Conservation (phyloP, 2,329 filamentous ascomycete genomes). For the Xylariaceae sp. region DNA sequence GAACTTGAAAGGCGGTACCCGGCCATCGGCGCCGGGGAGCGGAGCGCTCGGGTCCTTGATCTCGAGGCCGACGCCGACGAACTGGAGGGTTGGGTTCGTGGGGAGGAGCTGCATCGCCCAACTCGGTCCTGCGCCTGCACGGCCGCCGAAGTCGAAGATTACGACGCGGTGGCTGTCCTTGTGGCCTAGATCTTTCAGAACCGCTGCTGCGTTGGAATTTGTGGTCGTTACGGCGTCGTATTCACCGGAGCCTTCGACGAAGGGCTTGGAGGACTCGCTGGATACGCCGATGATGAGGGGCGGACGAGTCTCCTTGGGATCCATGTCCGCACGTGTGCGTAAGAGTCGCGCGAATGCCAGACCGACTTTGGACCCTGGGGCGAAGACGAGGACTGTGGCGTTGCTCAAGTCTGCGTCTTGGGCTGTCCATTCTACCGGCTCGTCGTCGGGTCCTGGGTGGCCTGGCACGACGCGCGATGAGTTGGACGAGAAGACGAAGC, state of each 20-base stretch:
- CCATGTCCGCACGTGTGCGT: neutral
- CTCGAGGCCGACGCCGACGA: slow-evolving; percentile 20
- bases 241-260: neutral
- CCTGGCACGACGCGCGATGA: slow-evolving; percentile 18
- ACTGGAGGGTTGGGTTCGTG: slow-evolving; percentile 5
- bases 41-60: slow-evolving; percentile 12
- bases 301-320: slow-evolving; percentile 9
- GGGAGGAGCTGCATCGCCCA: slow-evolving; percentile 20
- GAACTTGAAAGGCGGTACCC: slow-evolving; percentile 1
- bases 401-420: slow-evolving; percentile 31
- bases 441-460: slow-evolving; percentile 6
- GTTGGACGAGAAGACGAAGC: slow-evolving; percentile 31
- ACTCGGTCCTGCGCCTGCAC: slow-evolving; percentile 14
- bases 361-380: slow-evolving; percentile 29
- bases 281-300: slow-evolving; percentile 22
- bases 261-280: slow-evolving; percentile 18
- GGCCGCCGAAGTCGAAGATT: slow-evolving; percentile 29
- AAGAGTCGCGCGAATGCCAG: slow-evolving; percentile 20
- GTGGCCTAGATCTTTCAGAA: slow-evolving; percentile 2
- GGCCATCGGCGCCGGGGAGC: neutral
- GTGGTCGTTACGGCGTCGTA: neutral
- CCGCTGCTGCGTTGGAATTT: slow-evolving; percentile 10
- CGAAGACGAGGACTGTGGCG: slow-evolving; percentile 32
- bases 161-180: slow-evolving; percentile 13
- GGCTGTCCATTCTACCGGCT: slow-evolving; percentile 21